Base-by-base conservation (phyloP, 1,284 basidiomycete genomes). In the Cystobasidiaceae sp. region DNA sequence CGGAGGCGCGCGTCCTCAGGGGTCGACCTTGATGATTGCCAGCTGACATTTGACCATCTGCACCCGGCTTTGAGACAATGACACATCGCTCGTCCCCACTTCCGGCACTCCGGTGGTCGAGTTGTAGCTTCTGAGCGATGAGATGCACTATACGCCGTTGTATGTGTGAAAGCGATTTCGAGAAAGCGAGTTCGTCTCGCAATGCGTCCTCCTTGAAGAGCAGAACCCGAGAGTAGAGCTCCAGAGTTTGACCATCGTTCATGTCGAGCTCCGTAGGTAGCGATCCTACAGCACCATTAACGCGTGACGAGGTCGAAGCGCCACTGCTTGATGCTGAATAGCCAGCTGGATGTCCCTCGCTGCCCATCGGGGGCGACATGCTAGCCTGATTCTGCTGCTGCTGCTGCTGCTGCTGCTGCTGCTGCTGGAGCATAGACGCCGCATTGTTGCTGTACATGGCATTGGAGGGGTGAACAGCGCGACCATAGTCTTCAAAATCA, bases 141-240 rank as follows among this genome's bases (percentile, higher is more conserved):
- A 97, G 82, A 77, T 99, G 94, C 19, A 98, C 94, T 19, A 93
- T 88, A 68, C 93, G 82, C 57, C 94, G 81, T 77, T 97, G 93
- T 74, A 88, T 87, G 17, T 91, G 84, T 21, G 84, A 82, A 19
- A 97, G 82, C 19, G 86, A 87, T 68, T 90, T 82, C 33, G 93
- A 93, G 77, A 98, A 97, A 4, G 92, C 89, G 43, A 98, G 85
- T 78, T 98, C 94, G 73, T 98, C 94, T 33, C 96, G 85, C 90
- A 98, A 93, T 69, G 84, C 86, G 77, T 98, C 94, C 73, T 97
- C 93, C 79, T 96, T 97, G 86, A 99, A 99, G 44, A 97, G 82
- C 49, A 97, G 80, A 62, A 97, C 91, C 70, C 93, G 84, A 63
- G 94, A 97, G 77, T 97, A 98, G 72, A 99, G 96, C 77, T 97